phyloP scores from a whole-genome alignment of 179 eudicot species.

The Beta corolliflora region DNA sequence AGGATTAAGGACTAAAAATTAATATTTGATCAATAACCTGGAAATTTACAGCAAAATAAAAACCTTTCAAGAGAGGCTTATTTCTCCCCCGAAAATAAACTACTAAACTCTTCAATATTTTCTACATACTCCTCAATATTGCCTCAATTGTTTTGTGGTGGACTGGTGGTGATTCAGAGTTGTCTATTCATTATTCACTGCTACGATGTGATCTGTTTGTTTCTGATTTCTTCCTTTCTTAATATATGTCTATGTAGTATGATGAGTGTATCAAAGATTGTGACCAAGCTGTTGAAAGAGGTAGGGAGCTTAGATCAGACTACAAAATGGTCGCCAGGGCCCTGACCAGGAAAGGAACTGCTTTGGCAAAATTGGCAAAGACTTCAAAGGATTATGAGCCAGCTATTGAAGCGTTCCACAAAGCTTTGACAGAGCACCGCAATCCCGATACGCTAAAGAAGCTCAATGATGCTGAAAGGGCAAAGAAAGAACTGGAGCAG shows the following conservation, averaged over 20 bases:
- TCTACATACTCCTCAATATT: too few relatives aligned
- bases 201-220: not conserved
- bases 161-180: not conserved
- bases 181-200: not conserved
- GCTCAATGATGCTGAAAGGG: constrained; percentile 88
- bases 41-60: too few relatives aligned
- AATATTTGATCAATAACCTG: too few relatives aligned
- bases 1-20: too few relatives aligned
- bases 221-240: not conserved
- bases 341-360: constrained; percentile 87
- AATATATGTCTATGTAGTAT: constrained; percentile 39
- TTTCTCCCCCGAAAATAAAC: too few relatives aligned
- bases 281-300: constrained; percentile 92
- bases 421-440: constrained; percentile 93
- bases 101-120: too few relatives aligned
- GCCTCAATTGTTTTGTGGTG: not conserved
- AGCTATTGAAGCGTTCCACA: constrained; percentile 88
- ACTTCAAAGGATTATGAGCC: constrained; percentile 74
- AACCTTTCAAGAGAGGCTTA: too few relatives aligned
- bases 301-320: constrained; percentile 88
- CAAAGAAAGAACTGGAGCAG: constrained; percentile 92
- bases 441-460: constrained; percentile 90
- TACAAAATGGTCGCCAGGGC: constrained; percentile 95
- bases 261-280: constrained; percentile 93
- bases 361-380: constrained; percentile 82